Evolutionary conservation across 2,329 filamentous ascomycete genomes (phyloP).

Genomic region (Phoma herbarum): DNA sequence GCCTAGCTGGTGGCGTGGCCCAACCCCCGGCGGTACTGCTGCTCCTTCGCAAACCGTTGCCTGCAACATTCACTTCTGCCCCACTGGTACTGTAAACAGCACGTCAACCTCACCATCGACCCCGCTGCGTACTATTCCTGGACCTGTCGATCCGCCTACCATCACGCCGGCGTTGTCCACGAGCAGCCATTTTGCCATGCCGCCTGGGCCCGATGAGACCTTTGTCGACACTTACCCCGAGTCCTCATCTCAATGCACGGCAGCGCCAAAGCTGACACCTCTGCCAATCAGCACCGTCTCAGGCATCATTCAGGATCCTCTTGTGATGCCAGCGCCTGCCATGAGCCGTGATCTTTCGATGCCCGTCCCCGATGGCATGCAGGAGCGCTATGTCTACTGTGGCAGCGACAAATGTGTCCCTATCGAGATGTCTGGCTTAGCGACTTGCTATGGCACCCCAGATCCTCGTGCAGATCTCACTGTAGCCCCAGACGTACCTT

Average conservation of each 20-base stretch:
- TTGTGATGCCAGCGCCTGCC: not conserved
- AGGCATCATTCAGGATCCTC: not conserved
- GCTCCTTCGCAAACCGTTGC: not conserved
- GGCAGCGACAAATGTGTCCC: not conserved
- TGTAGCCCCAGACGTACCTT: not conserved
- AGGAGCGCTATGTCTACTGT: not conserved
- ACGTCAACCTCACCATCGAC: not conserved
- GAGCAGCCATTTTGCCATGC: not conserved
- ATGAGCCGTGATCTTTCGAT: not conserved
- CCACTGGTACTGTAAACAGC: not conserved
- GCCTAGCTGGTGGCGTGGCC: not conserved
- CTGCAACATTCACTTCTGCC: not conserved
- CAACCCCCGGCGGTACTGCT: not conserved
- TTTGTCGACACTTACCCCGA: not conserved
- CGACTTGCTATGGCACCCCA: not conserved
- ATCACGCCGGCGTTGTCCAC: not conserved
- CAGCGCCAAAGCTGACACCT: not conserved
- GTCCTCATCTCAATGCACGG: not conserved
- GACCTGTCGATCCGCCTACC: not conserved
- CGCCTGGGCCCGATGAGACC: not conserved
- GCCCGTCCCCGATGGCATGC: not conserved
- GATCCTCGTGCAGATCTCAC: not conserved
- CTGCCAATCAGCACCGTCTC: not conserved
- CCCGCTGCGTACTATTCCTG: not conserved
- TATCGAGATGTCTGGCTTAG: not conserved